Percentiles rank a stretch among this genome's conserved stretches.
Conservation (phyloP, 2,329 filamentous ascomycete species). For the Apiospora pterosperma region DNA sequence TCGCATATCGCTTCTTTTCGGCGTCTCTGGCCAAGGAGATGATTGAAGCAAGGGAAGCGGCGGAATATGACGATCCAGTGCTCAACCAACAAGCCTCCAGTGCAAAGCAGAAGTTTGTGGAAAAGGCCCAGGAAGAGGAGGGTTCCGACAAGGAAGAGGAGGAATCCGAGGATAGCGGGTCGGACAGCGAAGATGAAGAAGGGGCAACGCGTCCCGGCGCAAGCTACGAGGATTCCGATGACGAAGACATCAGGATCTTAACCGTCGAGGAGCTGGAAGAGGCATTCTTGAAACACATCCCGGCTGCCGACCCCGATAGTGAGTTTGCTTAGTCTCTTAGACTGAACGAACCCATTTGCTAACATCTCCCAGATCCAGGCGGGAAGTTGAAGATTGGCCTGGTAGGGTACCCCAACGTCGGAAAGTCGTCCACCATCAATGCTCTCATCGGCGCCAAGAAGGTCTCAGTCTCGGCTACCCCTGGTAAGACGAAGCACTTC, state of each 20-base stretch:
- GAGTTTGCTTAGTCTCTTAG: constrained; percentile 18
- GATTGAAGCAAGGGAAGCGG: constrained; percentile 67
- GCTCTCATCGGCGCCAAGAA: constrained; percentile 98
- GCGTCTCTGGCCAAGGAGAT: constrained; percentile 86
- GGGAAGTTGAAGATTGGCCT: constrained; percentile 84
- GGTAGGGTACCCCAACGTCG: constrained; percentile 97
- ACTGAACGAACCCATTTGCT: constrained; percentile 9
- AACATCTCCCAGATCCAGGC: constrained; percentile 37
- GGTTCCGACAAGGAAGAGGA: constrained; percentile 16
- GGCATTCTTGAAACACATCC: constrained; percentile 77
- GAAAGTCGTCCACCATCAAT: constrained; percentile 99
- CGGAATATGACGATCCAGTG: constrained; percentile 37
- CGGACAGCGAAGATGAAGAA: constrained; percentile 14
- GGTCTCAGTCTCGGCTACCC: constrained; percentile 94
- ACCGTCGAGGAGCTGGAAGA: constrained; percentile 90
- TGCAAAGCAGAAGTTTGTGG: constrained; percentile 21
- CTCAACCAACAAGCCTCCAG: constrained; percentile 23
- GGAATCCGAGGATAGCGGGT: not conserved
- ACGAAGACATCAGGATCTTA: constrained; percentile 72
- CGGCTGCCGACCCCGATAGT: constrained; percentile 52
- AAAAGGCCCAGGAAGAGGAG: constrained; percentile 5
- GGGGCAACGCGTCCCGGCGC: constrained; percentile 30
- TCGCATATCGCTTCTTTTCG: constrained; percentile 95
- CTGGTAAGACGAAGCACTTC: constrained; percentile 99
- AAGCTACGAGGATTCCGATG: constrained; percentile 37